Evolutionary conservation across 139 green algal species (phyloP), one percentile per base, ranked within the genome.

Genomic region (Picochlorum sp.): DNA sequence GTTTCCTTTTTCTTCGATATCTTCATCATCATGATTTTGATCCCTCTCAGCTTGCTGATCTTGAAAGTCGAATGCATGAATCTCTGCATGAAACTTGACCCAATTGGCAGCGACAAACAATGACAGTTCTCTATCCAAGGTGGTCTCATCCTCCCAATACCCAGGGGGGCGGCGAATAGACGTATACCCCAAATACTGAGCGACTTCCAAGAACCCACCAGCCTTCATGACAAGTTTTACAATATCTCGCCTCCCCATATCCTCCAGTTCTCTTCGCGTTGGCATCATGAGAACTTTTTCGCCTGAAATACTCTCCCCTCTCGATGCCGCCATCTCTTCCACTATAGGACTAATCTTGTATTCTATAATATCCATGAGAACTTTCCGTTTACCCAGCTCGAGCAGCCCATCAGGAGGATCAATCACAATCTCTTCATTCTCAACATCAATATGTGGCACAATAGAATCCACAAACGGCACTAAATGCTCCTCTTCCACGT

Each of bases 141-240:
- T 41, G 11, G 61, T 57, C 21, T 54, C 45, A 15, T 75, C 57
- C 11, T 78, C 60, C 67, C 66, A 78, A 51, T 63, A 75, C 2
- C 70, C 70, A 23, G 49, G 28, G 2, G 73, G 73, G 15, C 57
- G 56, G 9, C 69, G 68, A 47, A 49, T 45, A n/a, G 64, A 38
- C 28, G 58, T 60, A 63, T 77, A 55, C 5, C 60, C 62, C 16
- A 77, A 49, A 26, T 49, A 21, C 23, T 62, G 41, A 18, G 68
- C 63, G 7, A 76, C 73, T 31, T 56, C 58, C 13, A 76, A 50
- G 45, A 76, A 80, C 34, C 73, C 73, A 6, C 73, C 73, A 23
- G 57, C 59, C 9, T 47, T 24, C 14, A 31, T 45, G 9, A 80
- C 50, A 3, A 57, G 18, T 26, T 37, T 47, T 16, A 73, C 45